These are phyloP conservation scores for Magnusiomyces suaveolens DNA, from an alignment of 1,139 yeast genomes.

Conservation along the genomic window DNA sequence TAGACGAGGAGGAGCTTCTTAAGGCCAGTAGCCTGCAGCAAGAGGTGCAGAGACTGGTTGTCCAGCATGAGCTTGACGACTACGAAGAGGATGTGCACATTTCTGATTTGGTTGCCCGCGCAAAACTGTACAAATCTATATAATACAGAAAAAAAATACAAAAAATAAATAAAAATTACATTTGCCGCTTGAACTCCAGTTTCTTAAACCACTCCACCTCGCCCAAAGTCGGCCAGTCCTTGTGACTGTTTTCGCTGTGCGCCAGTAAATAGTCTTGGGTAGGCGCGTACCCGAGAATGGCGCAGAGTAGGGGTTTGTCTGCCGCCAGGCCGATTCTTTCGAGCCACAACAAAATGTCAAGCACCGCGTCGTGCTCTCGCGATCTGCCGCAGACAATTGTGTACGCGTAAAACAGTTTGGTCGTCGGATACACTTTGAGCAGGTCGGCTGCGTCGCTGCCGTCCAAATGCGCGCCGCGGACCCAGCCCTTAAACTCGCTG, in stretches of 20 bases:
- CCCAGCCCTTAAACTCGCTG: conserved; percentile 43
- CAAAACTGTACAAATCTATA: conserved; percentile 9
- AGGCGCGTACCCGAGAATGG: conserved; percentile 27
- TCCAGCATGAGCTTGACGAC: conserved; percentile 17
- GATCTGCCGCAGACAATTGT: conserved; percentile 42
- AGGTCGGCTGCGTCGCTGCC: conserved; percentile 28
- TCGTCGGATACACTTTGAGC: conserved; percentile 38
- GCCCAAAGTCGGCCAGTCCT: conserved; percentile 26
- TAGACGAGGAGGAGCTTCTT: not conserved
- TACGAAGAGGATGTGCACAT: conserved; percentile 32
- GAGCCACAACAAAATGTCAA: conserved; percentile 50
- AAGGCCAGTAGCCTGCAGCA: not conserved
- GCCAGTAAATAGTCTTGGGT: conserved; percentile 24
- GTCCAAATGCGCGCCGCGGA: conserved; percentile 25
- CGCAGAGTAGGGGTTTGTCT: conserved; percentile 26
- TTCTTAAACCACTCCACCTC: conserved; percentile 14
- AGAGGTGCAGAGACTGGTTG: not conserved
- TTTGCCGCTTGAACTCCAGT: not conserved
- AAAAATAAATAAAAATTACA: too few species aligned
- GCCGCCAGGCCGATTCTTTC: conserved; percentile 45
- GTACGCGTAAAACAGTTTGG: conserved; percentile 43
- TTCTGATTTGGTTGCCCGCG: conserved; percentile 26
- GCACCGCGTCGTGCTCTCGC: conserved; percentile 42
- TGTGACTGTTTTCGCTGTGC: conserved; percentile 22
- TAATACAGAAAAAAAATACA: too few species aligned